These are phyloP conservation scores for Candida adriatica DNA, from an alignment of 805 yeast species.

Conservation along the genomic window DNA sequence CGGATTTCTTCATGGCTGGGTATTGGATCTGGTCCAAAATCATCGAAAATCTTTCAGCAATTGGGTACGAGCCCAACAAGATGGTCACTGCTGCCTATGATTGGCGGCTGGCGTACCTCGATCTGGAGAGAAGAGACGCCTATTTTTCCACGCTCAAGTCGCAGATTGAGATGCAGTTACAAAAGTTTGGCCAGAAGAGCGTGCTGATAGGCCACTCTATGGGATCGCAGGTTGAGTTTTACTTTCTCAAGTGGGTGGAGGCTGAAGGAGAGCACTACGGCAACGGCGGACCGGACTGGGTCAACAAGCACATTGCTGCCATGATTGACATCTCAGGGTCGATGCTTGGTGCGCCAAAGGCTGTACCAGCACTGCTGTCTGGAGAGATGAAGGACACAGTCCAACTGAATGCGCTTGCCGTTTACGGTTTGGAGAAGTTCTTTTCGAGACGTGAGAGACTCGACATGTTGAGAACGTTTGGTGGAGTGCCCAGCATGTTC, in stretches of 20 bases:
- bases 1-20: constrained; percentile 94
- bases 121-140: constrained; percentile 79
- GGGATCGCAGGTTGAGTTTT: constrained; percentile 89
- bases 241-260: constrained; percentile 94
- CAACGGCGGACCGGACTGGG: constrained; percentile 89
- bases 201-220: constrained; percentile 89
- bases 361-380: constrained; percentile 83
- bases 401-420: constrained; percentile 85
- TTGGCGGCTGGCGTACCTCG: constrained; percentile 90
- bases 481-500: constrained; percentile 93
- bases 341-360: constrained; percentile 90
- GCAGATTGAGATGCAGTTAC: constrained; percentile 58
- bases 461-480: constrained; percentile 78
- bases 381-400: constrained; percentile 99
- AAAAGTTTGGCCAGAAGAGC: constrained; percentile 53
- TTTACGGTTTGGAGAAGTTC: constrained; percentile 90
- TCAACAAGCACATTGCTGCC: constrained; percentile 74
- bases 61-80: constrained; percentile 88
- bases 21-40: constrained; percentile 99
- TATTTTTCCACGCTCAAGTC: constrained; percentile 74
- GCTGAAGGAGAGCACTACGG: constrained; percentile 77
- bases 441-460: constrained; percentile 85
- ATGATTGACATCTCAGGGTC: constrained; percentile 86
- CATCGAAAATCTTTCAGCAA: constrained; percentile 87
- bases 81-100: constrained; percentile 93